Percentiles rank a stretch among this genome's conserved stretches.
Conservation (phyloP, 1,284 basidiomycete species). For the Sphagnurus paluster region DNA sequence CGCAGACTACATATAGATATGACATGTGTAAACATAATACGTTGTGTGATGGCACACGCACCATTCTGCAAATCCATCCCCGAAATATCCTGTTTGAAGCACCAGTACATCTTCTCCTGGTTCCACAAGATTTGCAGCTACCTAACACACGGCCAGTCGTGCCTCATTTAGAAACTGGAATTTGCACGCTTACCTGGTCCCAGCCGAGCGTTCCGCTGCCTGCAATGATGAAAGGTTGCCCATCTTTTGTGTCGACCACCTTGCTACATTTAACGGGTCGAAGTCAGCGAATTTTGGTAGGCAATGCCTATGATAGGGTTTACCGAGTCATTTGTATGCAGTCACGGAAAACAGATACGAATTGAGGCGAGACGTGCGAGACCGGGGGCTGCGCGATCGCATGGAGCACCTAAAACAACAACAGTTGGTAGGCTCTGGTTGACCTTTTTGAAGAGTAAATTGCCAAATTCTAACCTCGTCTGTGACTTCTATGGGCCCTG, state of each 20-base stretch:
- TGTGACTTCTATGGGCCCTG: constrained; percentile 80
- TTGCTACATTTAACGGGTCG: constrained; percentile 43
- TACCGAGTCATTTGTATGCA: constrained; percentile 85
- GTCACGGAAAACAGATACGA: constrained; percentile 89
- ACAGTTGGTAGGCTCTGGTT: too few species aligned
- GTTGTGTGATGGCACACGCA: constrained; percentile 32
- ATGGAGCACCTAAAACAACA: constrained; percentile 41
- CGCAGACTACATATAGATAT: constrained; percentile 54
- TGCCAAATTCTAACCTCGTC: constrained; percentile 59
- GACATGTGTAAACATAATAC: background rate
- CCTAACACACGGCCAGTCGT: constrained; percentile 36
- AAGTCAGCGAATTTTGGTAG: constrained; percentile 68
- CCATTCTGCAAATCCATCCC: constrained; percentile 83
- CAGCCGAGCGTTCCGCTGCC: constrained; percentile 95
- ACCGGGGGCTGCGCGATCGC: constrained; percentile 88
- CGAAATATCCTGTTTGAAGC: constrained; percentile 90
- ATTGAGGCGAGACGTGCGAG: constrained; percentile 91
- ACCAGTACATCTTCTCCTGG: constrained; percentile 81
- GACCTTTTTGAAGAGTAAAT: background rate
- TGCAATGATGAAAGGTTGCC: constrained; percentile 88
- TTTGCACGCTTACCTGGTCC: constrained; percentile 64
- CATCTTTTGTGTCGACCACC: constrained; percentile 73
- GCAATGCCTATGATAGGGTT: constrained; percentile 43
- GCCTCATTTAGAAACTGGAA: background rate
- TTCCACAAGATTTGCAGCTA: constrained; percentile 82